Conservation (phyloP, 2,329 filamentous ascomycete genomes). For the Coniochaeta pulveracea region DNA sequence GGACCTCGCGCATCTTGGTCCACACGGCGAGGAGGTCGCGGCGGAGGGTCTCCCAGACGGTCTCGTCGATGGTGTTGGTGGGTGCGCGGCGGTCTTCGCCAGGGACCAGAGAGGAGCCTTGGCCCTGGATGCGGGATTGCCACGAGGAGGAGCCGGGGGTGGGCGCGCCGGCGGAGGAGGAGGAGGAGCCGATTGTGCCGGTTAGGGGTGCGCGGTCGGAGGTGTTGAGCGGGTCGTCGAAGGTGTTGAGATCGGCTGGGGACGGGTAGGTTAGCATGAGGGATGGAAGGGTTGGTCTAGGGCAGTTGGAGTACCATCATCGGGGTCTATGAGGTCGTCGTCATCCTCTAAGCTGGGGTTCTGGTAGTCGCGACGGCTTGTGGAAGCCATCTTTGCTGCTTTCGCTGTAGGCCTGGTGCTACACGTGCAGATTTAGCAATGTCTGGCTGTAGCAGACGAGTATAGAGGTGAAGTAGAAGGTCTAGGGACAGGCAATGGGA, state of each 20-base stretch:
- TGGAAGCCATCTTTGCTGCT: constrained; percentile 29
- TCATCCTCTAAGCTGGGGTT: constrained; percentile 49
- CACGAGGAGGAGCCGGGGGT: constrained; percentile 5
- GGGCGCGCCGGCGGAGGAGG: constrained; percentile 26
- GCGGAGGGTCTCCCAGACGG: constrained; percentile 92
- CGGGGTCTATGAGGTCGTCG: constrained; percentile 67
- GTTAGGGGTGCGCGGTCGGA: constrained; percentile 71
- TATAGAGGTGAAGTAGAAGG: too few species aligned
- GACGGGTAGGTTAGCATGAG: neutral
- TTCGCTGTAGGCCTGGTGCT: too few species aligned
- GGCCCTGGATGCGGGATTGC: constrained; percentile 78
- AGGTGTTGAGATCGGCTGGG: constrained; percentile 76
- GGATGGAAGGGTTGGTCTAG: neutral
- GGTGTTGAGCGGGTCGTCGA: constrained; percentile 71
- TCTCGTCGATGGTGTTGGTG: constrained; percentile 91
- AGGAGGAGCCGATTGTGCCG: constrained; percentile 65
- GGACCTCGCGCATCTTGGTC: constrained; percentile 96
- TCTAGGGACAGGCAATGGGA: too few species aligned
- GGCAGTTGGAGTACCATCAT: constrained; percentile 49
- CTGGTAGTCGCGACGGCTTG: constrained; percentile 40
- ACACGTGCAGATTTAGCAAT: too few species aligned
- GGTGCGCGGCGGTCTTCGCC: constrained; percentile 87
- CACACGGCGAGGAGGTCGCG: constrained; percentile 87
- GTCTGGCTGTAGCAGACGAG: too few species aligned
- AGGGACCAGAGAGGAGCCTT: too few species aligned